Evolutionary conservation across 805 yeast genomes (phyloP), one percentile per base, ranked within the genome.

Genomic region (Millerozyma acaciae): DNA sequence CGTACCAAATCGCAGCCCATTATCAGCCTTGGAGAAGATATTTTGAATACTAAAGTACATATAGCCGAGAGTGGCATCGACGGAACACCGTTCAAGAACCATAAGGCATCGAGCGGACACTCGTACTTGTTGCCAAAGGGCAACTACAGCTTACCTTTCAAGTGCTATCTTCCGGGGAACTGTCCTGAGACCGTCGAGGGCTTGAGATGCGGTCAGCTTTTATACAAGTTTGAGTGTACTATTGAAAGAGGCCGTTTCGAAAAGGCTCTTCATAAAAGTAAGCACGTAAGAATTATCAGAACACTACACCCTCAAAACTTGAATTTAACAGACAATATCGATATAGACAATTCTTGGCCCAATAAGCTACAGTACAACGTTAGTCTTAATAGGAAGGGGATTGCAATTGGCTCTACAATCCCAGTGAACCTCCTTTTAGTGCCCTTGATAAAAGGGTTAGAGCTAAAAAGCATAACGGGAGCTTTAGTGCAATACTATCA

Each of bases 151-250:
- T 50, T 75, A 32, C 79, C 79, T 0, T 75, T 75, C 42, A 48
- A 41, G 21, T 52, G 65, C 6, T 51, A 49, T 8, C 48, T 75
- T 17, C 79, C 80, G 0, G 62, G 75, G 1, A 63, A 65, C 34
- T 42, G 67, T 0, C 63, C 73, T 8, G 80, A 73, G 42, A 66
- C 78, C 0, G 63, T 74, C 1, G 79, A 74, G 48, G 76, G 78
- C 3, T 52, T 73, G 29, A 48, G 53, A 16, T 55, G 59, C 26
- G 76, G 70, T 2, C 57, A 61, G 6, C 41, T 73, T 16, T 48
- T 67, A 20, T 74, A 75, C 47, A 57, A 62, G 30, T 45, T 75
- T 21, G 61, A 60, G 34, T 59, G 70, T 35, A 49, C 55, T n/a
- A 57, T 67, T 8, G 70, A 64, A 34, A 48, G 68, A 16, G 73